Evolutionary conservation across 495 filamentous ascomycete species (phyloP), one percentile per base, ranked within the genome.

Genomic region (Poronia punctata): DNA sequence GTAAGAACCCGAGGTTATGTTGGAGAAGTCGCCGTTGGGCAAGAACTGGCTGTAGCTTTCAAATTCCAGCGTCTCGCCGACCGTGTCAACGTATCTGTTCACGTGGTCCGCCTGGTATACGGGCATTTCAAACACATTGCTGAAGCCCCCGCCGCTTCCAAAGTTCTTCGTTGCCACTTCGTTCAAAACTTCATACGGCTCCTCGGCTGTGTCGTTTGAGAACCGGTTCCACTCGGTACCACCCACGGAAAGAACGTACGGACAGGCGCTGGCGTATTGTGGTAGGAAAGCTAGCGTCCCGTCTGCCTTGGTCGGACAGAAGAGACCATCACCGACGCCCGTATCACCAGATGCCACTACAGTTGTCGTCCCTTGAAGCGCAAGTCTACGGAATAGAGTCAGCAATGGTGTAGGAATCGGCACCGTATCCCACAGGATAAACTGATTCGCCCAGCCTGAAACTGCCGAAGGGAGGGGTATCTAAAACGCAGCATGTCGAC

Each of bases 91-190:
- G 54, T 77, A 84, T 16, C 53, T 47, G 0, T 56, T 50, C 3
- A 87, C 74, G 1, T 71, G 71, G 1, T 50, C 20, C 8, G 65
- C 29, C 53, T 88, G 82, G 50, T 78, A 87, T 5, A 44, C 35
- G 0, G 82, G 79, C 7, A 68, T 56, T 15, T 62, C 52, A 59
- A 79, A 87, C 54, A 83, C 65, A 51, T 86, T 84, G 46, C 72
- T 79, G 60, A 86, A 85, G 9, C 80, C 81, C 24, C 82, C 79
- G 16, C 80, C 79, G 6, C 72, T 78, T 16, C 61, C 59, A 59
- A 75, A 72, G 50, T 20, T 56, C 46, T 38, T 66, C 50, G 49
- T 71, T 49, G 62, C 58, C 45, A 72, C 59, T 48, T 72, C 59
- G 26, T 62, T 55, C 52, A 51, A 12, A 50, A 56, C 29, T 66